Base-by-base conservation (phyloP, 2,329 filamentous ascomycete genomes). In the Aspergillus quadrilineatus region DNA sequence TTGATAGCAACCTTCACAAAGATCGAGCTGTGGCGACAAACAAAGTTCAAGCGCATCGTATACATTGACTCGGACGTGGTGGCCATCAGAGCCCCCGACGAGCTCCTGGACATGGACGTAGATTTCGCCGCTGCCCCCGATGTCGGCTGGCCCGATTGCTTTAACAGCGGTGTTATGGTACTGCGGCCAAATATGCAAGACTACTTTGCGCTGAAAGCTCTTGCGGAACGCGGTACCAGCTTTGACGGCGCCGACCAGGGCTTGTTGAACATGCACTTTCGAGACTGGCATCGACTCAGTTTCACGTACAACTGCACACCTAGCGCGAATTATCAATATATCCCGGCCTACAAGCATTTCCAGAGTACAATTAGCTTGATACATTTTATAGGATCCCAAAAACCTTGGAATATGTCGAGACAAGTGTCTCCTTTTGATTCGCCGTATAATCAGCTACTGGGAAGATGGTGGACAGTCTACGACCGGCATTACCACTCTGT, bases 231-330 rank as follows among this genome's bases (percentile, higher is more conserved):
- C 54, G 92, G 92, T 28, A 89, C 93, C 70, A 97, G 92, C 62
- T 99, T 99, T 69, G 94, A 99, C 72, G 94, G 94, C 48, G 94
- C 94, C 37, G 94, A 99, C 71, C 94, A 99, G 76, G 94, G 94
- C 54, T 79, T 99, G 50, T 78, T 99, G 65, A 99, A 99, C 73
- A 92, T 95, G 82, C 89, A 97, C 76, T 99, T 94, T 77, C 88
- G 75, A 80, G 84, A 83, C 59, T 96, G 88, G 84, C 87, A 97
- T 74, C 87, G 92, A 63, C 76, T 99, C 69, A 92, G 90, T 75
- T 99, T 99, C 76, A 88, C 87, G 50, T 99, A 97, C 80, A 99
- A 99, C 73, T 94, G 94, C 74, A 99, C 94, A 0, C 94, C 94
- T 1, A 97, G 90, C 60, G 92, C 89, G 26, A 92, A 96, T 73